Conservation (phyloP, 257 asterid genomes). For the Rauvolfia tetraphylla region DNA sequence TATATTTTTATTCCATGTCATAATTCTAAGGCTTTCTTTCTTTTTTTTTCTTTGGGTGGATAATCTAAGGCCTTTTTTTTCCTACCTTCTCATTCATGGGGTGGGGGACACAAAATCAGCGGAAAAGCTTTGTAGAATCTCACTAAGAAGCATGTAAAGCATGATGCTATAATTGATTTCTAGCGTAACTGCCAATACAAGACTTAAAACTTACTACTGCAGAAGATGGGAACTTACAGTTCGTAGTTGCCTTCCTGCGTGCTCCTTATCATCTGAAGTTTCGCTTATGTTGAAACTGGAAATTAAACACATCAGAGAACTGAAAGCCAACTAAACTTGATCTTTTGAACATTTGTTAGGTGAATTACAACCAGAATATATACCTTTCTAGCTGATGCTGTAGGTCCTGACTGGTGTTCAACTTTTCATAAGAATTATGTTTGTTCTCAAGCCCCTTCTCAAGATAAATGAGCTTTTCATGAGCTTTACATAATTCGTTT, state of each 20-base stretch:
- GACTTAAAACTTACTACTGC: neutral
- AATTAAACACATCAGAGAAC: constrained; percentile 24
- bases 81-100: neutral
- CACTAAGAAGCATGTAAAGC: neutral
- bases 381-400: constrained; percentile 50
- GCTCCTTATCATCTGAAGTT: constrained; percentile 29
- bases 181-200: neutral
- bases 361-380: constrained; percentile 10
- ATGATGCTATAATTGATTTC: neutral
- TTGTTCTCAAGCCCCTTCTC: constrained; percentile 36
- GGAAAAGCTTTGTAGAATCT: neutral
- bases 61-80: neutral
- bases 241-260: constrained; percentile 40
- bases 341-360: constrained; percentile 4
- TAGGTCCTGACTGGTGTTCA: constrained; percentile 34
- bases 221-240: constrained; percentile 45
- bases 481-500: constrained; percentile 38
- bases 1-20: no score
- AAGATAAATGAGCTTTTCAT: constrained; percentile 28
- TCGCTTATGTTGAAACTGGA: constrained; percentile 41
- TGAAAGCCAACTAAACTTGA: constrained; percentile 8
- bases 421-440: constrained; percentile 22
- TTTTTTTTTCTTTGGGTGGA: neutral
- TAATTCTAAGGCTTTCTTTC: neutral
- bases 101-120: neutral